These are phyloP conservation scores for Aspergillus sp. DNA, from an alignment of 2,329 filamentous ascomycete species.

Conservation along the genomic window DNA sequence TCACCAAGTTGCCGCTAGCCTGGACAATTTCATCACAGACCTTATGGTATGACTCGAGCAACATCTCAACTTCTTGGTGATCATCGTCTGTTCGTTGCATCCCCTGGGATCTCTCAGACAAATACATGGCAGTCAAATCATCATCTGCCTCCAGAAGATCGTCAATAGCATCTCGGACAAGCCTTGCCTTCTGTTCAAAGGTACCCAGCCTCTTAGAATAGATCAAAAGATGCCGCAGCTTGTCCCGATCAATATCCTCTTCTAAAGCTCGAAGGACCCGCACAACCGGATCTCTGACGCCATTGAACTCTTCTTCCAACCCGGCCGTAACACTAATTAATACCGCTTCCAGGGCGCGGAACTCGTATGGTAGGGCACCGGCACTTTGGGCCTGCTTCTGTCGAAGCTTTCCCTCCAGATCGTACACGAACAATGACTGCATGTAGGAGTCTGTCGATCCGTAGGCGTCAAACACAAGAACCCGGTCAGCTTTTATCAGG, in stretches of 20 bases:
- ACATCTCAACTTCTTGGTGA: constrained; percentile 93
- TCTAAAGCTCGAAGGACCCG: constrained; percentile 83
- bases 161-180: constrained; percentile 90
- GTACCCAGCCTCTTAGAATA: constrained; percentile 93
- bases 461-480: constrained; percentile 93
- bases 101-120: constrained; percentile 78
- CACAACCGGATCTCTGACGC: constrained; percentile 86
- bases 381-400: constrained; percentile 57
- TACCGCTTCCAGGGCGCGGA: constrained; percentile 89
- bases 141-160: constrained; percentile 95
- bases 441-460: constrained; percentile 91
- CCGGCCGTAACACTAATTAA: constrained; percentile 88
- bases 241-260: constrained; percentile 93
- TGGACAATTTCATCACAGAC: constrained; percentile 97
- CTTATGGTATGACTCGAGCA: constrained; percentile 95
- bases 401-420: constrained; percentile 83
- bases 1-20: constrained; percentile 85
- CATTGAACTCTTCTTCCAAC: constrained; percentile 89
- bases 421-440: constrained; percentile 96
- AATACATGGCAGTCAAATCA: constrained; percentile 88
- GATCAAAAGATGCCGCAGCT: constrained; percentile 81
- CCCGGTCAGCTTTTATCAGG: constrained; percentile 87
- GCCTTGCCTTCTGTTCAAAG: constrained; percentile 92
- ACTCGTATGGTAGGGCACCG: constrained; percentile 79
- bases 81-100: constrained; percentile 69